Evolutionary conservation across 495 filamentous ascomycete species (phyloP).

Genomic region (Lichina pygmaea): DNA sequence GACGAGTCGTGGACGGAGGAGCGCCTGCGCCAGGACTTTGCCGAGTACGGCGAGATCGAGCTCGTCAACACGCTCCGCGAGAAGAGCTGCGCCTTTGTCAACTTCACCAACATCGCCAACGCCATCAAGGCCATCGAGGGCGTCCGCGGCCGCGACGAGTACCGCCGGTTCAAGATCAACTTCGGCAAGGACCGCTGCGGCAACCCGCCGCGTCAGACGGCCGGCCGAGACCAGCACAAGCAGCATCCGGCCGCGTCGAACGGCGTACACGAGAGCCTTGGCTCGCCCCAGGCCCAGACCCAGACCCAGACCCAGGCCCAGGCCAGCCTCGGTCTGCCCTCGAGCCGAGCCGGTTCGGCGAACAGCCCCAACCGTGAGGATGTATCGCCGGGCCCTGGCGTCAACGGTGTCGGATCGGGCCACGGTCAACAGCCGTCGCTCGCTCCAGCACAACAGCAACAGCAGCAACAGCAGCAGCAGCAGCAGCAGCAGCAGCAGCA

Average conservation of each 20-base stretch:
- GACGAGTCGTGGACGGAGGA: conserved; percentile 96
- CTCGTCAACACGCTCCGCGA: conserved; percentile 87
- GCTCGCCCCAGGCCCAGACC: conserved; percentile 27
- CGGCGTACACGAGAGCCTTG: conserved; percentile 11
- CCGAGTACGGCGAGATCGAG: conserved; percentile 94
- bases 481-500: conserved; percentile 20
- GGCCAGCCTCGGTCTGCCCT: conserved; percentile 17
- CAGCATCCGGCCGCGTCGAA: conserved; percentile 18
- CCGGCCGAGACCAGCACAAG: conserved; percentile 18
- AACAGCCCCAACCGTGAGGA: conserved; percentile 39
- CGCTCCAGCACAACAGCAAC: conserved; percentile 12
- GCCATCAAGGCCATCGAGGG: conserved; percentile 98
- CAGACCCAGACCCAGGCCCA: conserved; percentile 22
- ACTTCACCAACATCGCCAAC: conserved; percentile 98
- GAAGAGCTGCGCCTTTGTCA: conserved; percentile 98
- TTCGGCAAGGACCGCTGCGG: conserved; percentile 97
- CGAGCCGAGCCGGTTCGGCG: conserved; percentile 33
- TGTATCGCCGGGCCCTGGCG: conserved; percentile 26
- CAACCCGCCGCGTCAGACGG: conserved; percentile 61
- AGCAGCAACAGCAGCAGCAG: conserved; percentile 26
- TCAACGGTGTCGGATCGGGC: conserved; percentile 22
- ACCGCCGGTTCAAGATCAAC: conserved; percentile 96
- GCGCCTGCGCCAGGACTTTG: conserved; percentile 82
- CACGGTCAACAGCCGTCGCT: conserved; percentile 10
- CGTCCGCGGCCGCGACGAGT: conserved; percentile 79